phyloP scores from a whole-genome alignment of 768 basidiomycete species.

The Dentipellis fragilis region DNA sequence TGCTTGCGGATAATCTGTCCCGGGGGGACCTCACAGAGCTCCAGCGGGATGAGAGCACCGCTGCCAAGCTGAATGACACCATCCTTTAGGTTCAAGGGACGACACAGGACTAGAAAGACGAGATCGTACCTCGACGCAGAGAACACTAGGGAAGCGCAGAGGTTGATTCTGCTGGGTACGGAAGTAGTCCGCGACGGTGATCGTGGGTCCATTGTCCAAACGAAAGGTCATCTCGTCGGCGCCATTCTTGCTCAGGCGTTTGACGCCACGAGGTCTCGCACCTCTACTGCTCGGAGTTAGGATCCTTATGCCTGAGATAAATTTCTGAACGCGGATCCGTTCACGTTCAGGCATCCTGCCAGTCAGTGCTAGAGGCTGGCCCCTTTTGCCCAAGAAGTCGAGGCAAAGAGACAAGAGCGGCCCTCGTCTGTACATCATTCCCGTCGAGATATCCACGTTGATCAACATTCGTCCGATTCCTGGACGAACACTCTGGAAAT shows the following conservation, averaged over 20 bases:
- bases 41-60: slow-evolving; percentile 57
- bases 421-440: slow-evolving; percentile 64
- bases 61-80: slow-evolving; percentile 37
- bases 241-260: slow-evolving; percentile 44
- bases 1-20: slow-evolving; percentile 71
- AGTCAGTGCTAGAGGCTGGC: slow-evolving; percentile 25
- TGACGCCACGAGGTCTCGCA: slow-evolving; percentile 46
- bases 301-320: slow-evolving; percentile 43
- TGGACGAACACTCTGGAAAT: slow-evolving; percentile 72
- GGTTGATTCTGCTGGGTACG: slow-evolving; percentile 37
- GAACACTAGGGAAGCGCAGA: slow-evolving; percentile 48
- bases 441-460: slow-evolving; percentile 73
- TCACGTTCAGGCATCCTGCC: slow-evolving; percentile 42
- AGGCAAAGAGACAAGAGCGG: slow-evolving; percentile 46
- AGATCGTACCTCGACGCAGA: slow-evolving; percentile 56
- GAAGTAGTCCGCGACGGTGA: slow-evolving; percentile 59
- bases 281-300: slow-evolving; percentile 24
- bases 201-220: slow-evolving; percentile 41
- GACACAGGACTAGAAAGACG: neutral
- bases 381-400: slow-evolving; percentile 34
- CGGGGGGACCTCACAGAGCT: slow-evolving; percentile 47
- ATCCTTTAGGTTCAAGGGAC: neutral
- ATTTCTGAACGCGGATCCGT: slow-evolving; percentile 42
- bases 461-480: slow-evolving; percentile 52
- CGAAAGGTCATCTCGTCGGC: slow-evolving; percentile 47